Conservation (phyloP, 116 monocot genomes). For the Zostera marina region DNA sequence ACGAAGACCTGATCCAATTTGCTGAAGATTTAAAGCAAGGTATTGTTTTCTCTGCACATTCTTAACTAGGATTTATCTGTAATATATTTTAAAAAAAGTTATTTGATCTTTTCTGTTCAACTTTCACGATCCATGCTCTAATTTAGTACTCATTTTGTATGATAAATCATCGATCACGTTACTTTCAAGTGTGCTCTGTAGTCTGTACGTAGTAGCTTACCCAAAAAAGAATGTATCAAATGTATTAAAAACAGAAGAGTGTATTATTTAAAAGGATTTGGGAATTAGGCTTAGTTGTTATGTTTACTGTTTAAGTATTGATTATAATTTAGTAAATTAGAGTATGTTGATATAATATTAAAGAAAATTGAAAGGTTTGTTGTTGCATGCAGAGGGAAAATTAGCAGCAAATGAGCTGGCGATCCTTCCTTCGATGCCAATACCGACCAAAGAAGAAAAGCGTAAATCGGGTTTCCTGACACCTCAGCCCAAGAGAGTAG, state of each 20-base stretch:
- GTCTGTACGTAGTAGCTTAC: too few species aligned
- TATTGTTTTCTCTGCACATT: conserved; percentile 6
- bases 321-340: too few species aligned
- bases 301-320: too few species aligned
- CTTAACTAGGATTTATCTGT: background rate
- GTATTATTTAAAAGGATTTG: too few species aligned
- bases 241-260: too few species aligned
- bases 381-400: conserved; percentile 58
- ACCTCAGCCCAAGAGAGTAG: conserved; percentile 53
- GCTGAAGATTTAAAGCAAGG: conserved; percentile 99
- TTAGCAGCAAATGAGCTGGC: conserved; percentile 79
- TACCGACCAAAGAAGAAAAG: conserved; percentile 58
- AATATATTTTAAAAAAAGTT: background rate
- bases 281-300: too few species aligned
- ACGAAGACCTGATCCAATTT: conserved; percentile 90
- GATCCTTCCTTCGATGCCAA: conserved; percentile 62
- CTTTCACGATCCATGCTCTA: too few species aligned
- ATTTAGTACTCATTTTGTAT: background rate
- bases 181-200: too few species aligned
- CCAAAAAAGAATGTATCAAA: too few species aligned
- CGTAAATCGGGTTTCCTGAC: conserved; percentile 48
- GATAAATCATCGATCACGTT: background rate
- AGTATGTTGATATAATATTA: too few species aligned
- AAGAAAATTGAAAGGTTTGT: background rate
- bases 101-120: conserved; percentile 1